phyloP scores from a whole-genome alignment of 1,284 basidiomycete genomes.

The Puccinia hordei region DNA sequence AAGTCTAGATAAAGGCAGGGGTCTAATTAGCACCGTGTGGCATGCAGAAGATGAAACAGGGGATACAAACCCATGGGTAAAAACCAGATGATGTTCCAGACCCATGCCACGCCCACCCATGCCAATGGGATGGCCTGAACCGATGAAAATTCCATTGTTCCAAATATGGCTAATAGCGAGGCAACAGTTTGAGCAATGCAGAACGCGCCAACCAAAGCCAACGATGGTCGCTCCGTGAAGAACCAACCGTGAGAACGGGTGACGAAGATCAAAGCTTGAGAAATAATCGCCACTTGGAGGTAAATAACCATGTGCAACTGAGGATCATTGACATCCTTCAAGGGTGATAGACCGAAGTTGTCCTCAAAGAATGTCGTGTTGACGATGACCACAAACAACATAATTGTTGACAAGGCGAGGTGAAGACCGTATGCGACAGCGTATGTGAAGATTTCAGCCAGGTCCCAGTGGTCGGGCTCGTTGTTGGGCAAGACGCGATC shows the following conservation, averaged over 20 bases:
- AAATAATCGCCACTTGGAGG: constrained; percentile 51
- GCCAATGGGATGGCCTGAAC: constrained; percentile 67
- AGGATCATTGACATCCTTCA: constrained; percentile 34
- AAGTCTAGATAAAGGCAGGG: constrained; percentile 66
- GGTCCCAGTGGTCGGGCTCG: constrained; percentile 86
- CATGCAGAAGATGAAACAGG: neutral
- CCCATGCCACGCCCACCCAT: constrained; percentile 89
- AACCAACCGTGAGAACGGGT: constrained; percentile 51
- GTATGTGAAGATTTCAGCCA: constrained; percentile 92
- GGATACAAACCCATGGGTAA: constrained; percentile 36
- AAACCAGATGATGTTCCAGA: constrained; percentile 49
- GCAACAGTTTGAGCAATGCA: constrained; percentile 48
- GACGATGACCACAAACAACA: constrained; percentile 79
- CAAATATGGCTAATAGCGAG: constrained; percentile 43
- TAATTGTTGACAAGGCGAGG: constrained; percentile 82
- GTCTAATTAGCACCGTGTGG: neutral
- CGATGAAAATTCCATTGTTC: constrained; percentile 29
- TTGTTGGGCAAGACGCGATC: constrained; percentile 92
- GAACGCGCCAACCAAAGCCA: constrained; percentile 45
- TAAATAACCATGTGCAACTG: constrained; percentile 70
- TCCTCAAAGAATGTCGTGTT: constrained; percentile 86
- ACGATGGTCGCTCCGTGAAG: constrained; percentile 49
- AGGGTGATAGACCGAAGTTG: constrained; percentile 71
- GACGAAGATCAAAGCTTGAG: constrained; percentile 51
- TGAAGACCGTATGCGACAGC: constrained; percentile 93